Evolutionary conservation across 2,329 filamentous ascomycete species (phyloP), one percentile per base, ranked within the genome.

Genomic region (Aspergillus pseudoterreus): DNA sequence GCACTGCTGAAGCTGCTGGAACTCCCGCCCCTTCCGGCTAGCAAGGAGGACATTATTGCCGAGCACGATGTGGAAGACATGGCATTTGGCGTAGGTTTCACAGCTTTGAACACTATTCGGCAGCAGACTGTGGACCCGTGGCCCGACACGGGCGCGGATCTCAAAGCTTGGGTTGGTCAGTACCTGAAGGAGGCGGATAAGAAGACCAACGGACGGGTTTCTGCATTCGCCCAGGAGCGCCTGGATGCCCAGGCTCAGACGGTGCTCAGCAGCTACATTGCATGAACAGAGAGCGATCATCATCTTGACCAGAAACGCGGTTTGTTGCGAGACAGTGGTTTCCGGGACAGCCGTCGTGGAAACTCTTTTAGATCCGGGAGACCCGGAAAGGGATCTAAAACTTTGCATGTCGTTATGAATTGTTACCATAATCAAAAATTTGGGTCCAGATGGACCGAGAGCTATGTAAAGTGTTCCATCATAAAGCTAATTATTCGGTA

Each of bases 11-110:
- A 92, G 62, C 80, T 97, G 12, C 80, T 99, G 6, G 87, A 92
- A 67, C 95, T 96, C 71, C 90, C 92, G 22, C 92, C 92, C 33
- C 82, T 92, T 4, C 78, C 79, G 12, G 82, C 86, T 1, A 75
- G 80, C 33, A 85, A 86, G 51, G 86, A 90, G 57, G 90, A 95
- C 59, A 75, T 89, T 46, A 86, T 95, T 57, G 82, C 84, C 10
- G 94, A 97, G 67, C 86, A 90, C 3, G 92, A 97, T 63, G 88
- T 96, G 22, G 94, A 99, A 63, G 94, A 99, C 68, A 85, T 96
- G 59, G 87, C 90, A 24, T 99, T 99, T 65, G 94, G 94, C 22
- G 85, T 96, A 58, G 92, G 91, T 8, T 99, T 95, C 73, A 97
- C 94, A 0, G 86, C 89, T 30, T 81, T 99, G 56, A 95, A 92